A percentile compares a stretch with the other conserved stretches of the same genome.
These are phyloP conservation scores for Phytophthora lateralis DNA, from an alignment of 352 stramenopile genomes.

Conservation along the genomic window DNA sequence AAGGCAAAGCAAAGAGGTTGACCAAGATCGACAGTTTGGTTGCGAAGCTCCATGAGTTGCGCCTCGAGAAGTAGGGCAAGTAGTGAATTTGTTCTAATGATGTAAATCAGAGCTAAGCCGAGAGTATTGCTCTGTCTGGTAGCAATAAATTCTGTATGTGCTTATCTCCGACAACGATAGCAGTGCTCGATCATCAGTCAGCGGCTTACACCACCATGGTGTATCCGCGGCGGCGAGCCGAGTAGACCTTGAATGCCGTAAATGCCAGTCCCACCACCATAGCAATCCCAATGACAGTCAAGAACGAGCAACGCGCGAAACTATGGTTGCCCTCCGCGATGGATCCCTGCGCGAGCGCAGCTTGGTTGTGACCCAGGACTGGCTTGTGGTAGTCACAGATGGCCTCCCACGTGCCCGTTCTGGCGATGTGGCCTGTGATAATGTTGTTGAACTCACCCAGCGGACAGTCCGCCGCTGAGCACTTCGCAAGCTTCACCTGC, in stretches of 20 bases:
- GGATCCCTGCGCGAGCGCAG: slow-evolving; percentile 13
- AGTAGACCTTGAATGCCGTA: slow-evolving; percentile 57
- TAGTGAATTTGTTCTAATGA: slow-evolving; percentile 24
- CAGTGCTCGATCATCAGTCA: slow-evolving; percentile 5
- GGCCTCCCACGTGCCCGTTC: slow-evolving; percentile 79
- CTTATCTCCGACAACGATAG: background rate
- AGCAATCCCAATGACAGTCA: slow-evolving; percentile 52
- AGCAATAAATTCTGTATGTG: slow-evolving; percentile 17
- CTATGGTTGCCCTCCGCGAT: slow-evolving; percentile 11
- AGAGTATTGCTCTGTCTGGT: background rate
- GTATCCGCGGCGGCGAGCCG: slow-evolving; percentile 58
- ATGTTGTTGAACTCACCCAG: slow-evolving; percentile 80
- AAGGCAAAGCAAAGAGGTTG: slow-evolving; percentile 77
- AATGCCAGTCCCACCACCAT: slow-evolving; percentile 55
- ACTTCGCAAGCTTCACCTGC: slow-evolving; percentile 80
- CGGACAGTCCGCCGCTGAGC: slow-evolving; percentile 69
- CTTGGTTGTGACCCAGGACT: slow-evolving; percentile 19
- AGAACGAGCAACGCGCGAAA: slow-evolving; percentile 33
- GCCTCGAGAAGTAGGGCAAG: slow-evolving; percentile 31
- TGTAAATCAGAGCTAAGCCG: slow-evolving; percentile 4
- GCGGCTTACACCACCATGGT: slow-evolving; percentile 34
- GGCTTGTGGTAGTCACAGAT: slow-evolving; percentile 78
- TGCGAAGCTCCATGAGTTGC: slow-evolving; percentile 50
- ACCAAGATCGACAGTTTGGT: slow-evolving; percentile 51
- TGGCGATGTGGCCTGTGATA: slow-evolving; percentile 65